Conservation (phyloP, 257 asterid genomes). For the Nicotiana noctiflora region DNA sequence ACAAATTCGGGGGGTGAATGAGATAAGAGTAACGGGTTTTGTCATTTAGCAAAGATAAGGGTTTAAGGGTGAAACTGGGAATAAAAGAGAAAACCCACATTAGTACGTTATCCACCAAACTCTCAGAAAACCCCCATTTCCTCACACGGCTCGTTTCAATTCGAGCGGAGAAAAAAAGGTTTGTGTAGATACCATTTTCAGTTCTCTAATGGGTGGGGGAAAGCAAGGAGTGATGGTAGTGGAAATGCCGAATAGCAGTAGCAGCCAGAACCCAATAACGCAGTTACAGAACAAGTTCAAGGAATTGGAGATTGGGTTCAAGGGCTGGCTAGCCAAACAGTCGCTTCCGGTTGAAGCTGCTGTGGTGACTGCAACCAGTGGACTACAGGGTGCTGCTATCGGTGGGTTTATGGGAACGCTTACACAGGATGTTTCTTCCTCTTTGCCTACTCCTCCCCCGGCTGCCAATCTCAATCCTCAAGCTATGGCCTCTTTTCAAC, state of each 20-base stretch:
- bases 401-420: slow-evolving; percentile 86
- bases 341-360: slow-evolving; percentile 83
- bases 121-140: not conserved
- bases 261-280: slow-evolving; percentile 49
- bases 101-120: not conserved
- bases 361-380: slow-evolving; percentile 69
- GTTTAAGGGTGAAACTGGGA: slow-evolving; percentile 15
- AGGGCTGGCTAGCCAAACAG: slow-evolving; percentile 72
- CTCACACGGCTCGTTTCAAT: not conserved
- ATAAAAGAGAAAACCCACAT: not conserved
- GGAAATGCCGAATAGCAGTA: slow-evolving; percentile 19
- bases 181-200: not conserved
- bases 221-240: slow-evolving; percentile 51
- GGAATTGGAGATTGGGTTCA: slow-evolving; percentile 53
- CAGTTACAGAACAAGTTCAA: slow-evolving; percentile 59
- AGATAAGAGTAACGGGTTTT: not conserved
- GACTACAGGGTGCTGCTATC: slow-evolving; percentile 74
- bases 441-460: slow-evolving; percentile 64
- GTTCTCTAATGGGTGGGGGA: slow-evolving; percentile 36
- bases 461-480: slow-evolving; percentile 55
- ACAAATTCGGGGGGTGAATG: not conserved
- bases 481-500: slow-evolving; percentile 73
- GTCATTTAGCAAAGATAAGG: slow-evolving; percentile 5
- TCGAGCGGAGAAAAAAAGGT: not conserved
- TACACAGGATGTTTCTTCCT: slow-evolving; percentile 45